Evolutionary conservation across 352 stramenopile genomes (phyloP), one percentile per base, ranked within the genome.

Genomic region (Globisporangium sylvaticum): DNA sequence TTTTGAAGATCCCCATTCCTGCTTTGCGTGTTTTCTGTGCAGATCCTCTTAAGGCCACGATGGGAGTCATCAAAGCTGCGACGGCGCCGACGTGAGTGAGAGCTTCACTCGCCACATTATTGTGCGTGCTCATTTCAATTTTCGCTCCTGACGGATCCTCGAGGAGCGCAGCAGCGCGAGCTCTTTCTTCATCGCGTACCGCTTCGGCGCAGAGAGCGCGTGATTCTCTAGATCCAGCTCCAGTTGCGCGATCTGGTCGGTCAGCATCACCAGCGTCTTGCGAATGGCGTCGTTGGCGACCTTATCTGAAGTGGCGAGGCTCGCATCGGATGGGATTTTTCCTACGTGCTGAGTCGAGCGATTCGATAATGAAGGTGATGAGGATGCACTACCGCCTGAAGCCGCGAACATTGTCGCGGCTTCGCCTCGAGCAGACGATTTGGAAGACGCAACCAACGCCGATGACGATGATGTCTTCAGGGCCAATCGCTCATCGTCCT

Each of bases 161-260:
- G 82, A 74, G 3, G 86, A 90, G 32, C 86, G 86, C 34, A 80
- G 58, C 65, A 90, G 77, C 9, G 86, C 86, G 18, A 96, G 65
- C 50, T 94, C 80, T 67, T 94, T 96, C 73, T 92, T 94, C 37
- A 96, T 59, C 34, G 86, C 85, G 48, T 90, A 94, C 24, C 80
- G 84, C 63, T 94, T 96, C 2, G 84, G 67, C 2, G 70, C 84
- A 14, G 84, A 93, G 7, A 95, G 65, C 8, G 79, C 64, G 24
- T 78, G 78, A 54, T 75, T 74, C 52, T 95, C 88, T 31, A 95
- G 76, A 64, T 90, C 73, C 7, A 32, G n/a, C 44, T 92, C 83
- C 27, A 94, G 73, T 20, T 76, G 55, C 12, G 69, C 67, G 58
- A 95, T 93, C 48, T 87, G 71, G 5, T 53, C 44, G 5, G 63